Percentiles rank a stretch among this genome's conserved stretches.
These are phyloP conservation scores for Sclerotiophoma versabilis DNA, from an alignment of 2,329 filamentous ascomycete genomes.

Conservation along the genomic window DNA sequence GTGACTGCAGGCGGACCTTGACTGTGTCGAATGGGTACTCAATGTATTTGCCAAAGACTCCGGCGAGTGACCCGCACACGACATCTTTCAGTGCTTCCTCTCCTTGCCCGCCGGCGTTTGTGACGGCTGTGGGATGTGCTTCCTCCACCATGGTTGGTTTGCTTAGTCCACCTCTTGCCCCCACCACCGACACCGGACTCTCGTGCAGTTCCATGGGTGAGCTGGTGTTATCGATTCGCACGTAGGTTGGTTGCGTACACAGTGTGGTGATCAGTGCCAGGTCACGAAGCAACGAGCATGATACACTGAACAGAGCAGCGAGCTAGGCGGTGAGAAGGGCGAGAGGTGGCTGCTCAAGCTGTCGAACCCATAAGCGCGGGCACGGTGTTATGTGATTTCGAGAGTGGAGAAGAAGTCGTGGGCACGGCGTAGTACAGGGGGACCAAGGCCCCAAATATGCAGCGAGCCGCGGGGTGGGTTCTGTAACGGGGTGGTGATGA, in stretches of 20 bases:
- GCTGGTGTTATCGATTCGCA: constrained; percentile 7
- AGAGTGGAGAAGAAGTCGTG: constrained; percentile 21
- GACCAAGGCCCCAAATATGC: constrained; percentile 25
- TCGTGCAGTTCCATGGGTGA: constrained; percentile 41
- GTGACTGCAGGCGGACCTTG: constrained; percentile 96
- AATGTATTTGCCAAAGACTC: constrained; percentile 91
- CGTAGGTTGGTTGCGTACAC: constrained; percentile 11
- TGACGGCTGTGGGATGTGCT: constrained; percentile 16
- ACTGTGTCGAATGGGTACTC: constrained; percentile 99
- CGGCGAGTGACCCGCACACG: constrained; percentile 87
- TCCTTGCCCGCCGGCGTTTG: constrained; percentile 51
- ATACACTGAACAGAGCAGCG: constrained; percentile 30
- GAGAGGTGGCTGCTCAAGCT: constrained; percentile 31
- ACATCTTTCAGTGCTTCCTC: constrained; percentile 84
- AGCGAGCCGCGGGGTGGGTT: constrained; percentile 28
- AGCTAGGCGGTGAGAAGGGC: constrained; percentile 40
- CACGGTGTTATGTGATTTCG: constrained; percentile 15
- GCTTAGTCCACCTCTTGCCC: constrained; percentile 35
- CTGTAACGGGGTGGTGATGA: constrained; percentile 28
- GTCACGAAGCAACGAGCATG: constrained; percentile 33
- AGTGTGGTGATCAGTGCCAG: constrained; percentile 7
- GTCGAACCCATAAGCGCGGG: constrained; percentile 24
- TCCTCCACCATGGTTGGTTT: constrained; percentile 31
- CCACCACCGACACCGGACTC: constrained; percentile 41
- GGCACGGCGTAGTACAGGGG: constrained; percentile 29